Evolutionary conservation across 495 filamentous ascomycete species (phyloP).

Genomic region (Chaetomidium leptoderma): DNA sequence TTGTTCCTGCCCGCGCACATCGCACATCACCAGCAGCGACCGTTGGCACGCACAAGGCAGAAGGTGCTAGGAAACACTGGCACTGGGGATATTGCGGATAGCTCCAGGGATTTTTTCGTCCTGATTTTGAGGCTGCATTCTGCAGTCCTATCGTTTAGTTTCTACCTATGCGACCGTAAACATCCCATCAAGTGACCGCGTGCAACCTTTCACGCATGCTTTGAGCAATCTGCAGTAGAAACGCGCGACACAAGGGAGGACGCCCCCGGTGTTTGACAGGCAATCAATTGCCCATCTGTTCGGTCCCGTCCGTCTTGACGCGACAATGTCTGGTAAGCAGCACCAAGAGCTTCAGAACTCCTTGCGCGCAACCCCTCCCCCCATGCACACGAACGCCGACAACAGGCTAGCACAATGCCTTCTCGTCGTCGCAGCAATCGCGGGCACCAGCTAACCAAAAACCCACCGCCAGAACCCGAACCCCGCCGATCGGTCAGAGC

Average conservation of each 20-base stretch:
- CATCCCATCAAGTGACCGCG: conserved; percentile 30
- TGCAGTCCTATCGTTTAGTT: conserved; percentile 19
- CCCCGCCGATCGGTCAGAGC: conserved; percentile 89
- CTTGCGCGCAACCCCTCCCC: conserved; percentile 6
- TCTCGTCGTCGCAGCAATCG: conserved; percentile 10
- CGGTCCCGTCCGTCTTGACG: conserved; percentile 14
- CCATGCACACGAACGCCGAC: neutral
- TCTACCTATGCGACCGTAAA: conserved; percentile 27
- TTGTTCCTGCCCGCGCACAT: conserved; percentile 5
- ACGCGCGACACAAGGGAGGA: conserved; percentile 13
- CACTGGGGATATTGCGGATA: conserved; percentile 15
- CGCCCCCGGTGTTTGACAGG: conserved; percentile 4
- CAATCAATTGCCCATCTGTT: conserved; percentile 14
- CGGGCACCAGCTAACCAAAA: conserved; percentile 23
- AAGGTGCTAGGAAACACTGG: conserved; percentile 9
- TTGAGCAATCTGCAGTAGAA: conserved; percentile 34
- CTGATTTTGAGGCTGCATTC: conserved; percentile 6
- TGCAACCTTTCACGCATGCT: conserved; percentile 32
- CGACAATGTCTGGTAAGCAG: conserved; percentile 37
- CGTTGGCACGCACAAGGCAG: conserved; percentile 1
- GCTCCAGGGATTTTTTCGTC: conserved; percentile 12
- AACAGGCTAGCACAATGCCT: conserved; percentile 4
- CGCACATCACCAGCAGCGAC: neutral
- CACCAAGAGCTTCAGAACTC: conserved; percentile 14
- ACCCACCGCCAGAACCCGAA: conserved; percentile 54